These are phyloP conservation scores for Deuterostichococcus epilithicus DNA, from an alignment of 139 green algal genomes.

Conservation along the genomic window DNA sequence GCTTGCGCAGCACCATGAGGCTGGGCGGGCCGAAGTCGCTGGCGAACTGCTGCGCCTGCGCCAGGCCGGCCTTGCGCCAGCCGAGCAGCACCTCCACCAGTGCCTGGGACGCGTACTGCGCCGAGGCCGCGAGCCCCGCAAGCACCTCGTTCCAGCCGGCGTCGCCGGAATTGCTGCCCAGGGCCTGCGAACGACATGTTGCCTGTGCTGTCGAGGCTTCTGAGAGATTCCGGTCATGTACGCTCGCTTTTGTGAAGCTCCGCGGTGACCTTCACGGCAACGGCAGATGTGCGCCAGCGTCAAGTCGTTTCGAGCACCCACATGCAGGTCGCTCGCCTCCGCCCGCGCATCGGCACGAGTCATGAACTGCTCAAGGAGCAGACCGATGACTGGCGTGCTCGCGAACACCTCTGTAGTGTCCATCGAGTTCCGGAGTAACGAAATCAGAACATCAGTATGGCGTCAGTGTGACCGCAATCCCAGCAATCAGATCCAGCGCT, in stretches of 20 bases:
- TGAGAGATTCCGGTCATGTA: neutral
- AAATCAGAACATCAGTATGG: too few species aligned
- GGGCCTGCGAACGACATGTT: slow-evolving; percentile 20
- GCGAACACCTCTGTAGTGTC: too few species aligned
- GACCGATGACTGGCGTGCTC: neutral
- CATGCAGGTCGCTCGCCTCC: slow-evolving; percentile 8
- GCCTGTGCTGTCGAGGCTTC: neutral
- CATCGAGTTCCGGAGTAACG: too few species aligned
- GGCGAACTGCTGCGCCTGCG: neutral
- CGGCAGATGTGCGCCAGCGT: neutral
- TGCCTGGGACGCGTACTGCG: slow-evolving; percentile 13
- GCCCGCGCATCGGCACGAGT: slow-evolving; percentile 7
- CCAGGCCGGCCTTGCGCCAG: slow-evolving; percentile 32
- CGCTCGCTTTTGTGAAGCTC: neutral
- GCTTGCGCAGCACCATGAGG: slow-evolving; percentile 23
- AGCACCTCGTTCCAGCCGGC: slow-evolving; percentile 30
- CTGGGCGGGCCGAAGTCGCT: slow-evolving; percentile 9
- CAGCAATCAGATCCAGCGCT: too few species aligned
- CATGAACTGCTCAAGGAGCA: slow-evolving; percentile 18
- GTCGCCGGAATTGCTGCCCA: slow-evolving; percentile 11
- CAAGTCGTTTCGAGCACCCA: neutral
- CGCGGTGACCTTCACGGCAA: neutral
- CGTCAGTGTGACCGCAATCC: too few species aligned
- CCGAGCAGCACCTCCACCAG: slow-evolving; percentile 35
- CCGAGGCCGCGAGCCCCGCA: slow-evolving; percentile 25